Evolutionary conservation across 139 green algal genomes (phyloP).

Genomic region (Chlamydomonas urium): DNA sequence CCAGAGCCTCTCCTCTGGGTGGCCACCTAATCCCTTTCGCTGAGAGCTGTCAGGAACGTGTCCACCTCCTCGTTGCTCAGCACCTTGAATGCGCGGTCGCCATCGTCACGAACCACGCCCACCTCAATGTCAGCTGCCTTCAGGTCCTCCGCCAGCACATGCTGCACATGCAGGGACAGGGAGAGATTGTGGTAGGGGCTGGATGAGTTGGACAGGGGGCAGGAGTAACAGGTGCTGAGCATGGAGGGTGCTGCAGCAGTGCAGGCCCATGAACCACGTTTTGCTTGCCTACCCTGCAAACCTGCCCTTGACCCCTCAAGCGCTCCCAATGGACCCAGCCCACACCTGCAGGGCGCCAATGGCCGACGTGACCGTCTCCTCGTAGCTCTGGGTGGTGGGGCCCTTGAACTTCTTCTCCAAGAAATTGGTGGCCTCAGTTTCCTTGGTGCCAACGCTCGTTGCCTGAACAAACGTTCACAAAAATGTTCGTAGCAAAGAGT

Average conservation of each 20-base stretch:
- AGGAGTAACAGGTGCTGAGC: too few species aligned
- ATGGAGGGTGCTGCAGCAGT: too few species aligned
- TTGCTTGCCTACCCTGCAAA: too few species aligned
- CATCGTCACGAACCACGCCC: conserved; percentile 43
- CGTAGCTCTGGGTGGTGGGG: conserved; percentile 48
- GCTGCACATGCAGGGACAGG: too few species aligned
- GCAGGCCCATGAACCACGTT: too few species aligned
- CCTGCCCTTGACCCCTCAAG: too few species aligned
- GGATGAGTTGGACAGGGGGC: too few species aligned
- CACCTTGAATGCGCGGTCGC: conserved; percentile 57
- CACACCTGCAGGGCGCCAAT: conserved; percentile 81
- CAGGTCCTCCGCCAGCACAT: conserved; percentile 92
- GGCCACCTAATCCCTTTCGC: conserved; percentile 80
- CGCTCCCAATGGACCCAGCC: too few species aligned
- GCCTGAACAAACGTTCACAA: conserved; percentile 58
- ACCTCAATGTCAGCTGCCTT: conserved; percentile 92
- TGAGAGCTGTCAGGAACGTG: conserved; percentile 81
- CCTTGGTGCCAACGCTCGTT: conserved; percentile 86
- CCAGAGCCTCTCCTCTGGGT: too few species aligned
- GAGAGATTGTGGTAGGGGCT: too few species aligned
- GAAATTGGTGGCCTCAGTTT: conserved; percentile 92
- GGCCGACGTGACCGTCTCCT: conserved; percentile 73
- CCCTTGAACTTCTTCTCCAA: conserved; percentile 95
- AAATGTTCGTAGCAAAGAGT: too few species aligned
- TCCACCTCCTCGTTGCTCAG: conserved; percentile 78